Conservation (phyloP, 2,329 filamentous ascomycete genomes). For the Aspergillus vadensis region DNA sequence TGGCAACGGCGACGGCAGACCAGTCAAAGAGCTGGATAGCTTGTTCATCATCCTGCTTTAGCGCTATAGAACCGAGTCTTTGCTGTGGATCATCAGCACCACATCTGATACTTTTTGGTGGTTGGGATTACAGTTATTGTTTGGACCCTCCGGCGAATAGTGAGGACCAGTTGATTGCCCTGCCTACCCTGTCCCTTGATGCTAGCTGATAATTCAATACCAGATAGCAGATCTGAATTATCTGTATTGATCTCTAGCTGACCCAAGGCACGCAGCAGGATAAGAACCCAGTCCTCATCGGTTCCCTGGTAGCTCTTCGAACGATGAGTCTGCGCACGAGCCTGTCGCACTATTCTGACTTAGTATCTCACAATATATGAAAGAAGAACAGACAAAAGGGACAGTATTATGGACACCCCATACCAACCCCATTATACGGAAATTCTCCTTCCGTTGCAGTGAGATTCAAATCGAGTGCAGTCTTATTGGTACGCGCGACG, state of each 20-base stretch:
- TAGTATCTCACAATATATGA: slow-evolving; percentile 11
- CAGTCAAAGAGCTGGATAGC: slow-evolving; percentile 61
- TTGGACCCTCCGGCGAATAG: slow-evolving; percentile 47
- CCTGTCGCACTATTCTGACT: slow-evolving; percentile 38
- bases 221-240: slow-evolving; percentile 24
- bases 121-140: slow-evolving; percentile 50
- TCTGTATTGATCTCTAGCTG: slow-evolving; percentile 25
- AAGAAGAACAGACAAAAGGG: background rate
- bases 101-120: background rate
- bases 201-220: slow-evolving; percentile 37
- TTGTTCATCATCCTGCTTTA: slow-evolving; percentile 56
- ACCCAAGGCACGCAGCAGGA: slow-evolving; percentile 39
- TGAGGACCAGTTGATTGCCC: slow-evolving; percentile 41
- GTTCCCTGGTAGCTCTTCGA: slow-evolving; percentile 47
- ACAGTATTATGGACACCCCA: slow-evolving; percentile 8
- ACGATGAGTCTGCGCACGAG: slow-evolving; percentile 40
- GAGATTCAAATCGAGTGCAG: slow-evolving; percentile 55
- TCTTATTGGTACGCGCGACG: slow-evolving; percentile 41
- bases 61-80: slow-evolving; percentile 56
- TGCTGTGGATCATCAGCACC: slow-evolving; percentile 40
- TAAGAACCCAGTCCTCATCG: slow-evolving; percentile 46
- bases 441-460: slow-evolving; percentile 60
- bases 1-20: slow-evolving; percentile 52
- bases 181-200: slow-evolving; percentile 29
- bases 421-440: slow-evolving; percentile 54